Percentiles rank a stretch among this genome's conserved stretches.
These are phyloP conservation scores for Heliamphora exappendiculata DNA, from an alignment of 148 eudicot species.

Conservation along the genomic window DNA sequence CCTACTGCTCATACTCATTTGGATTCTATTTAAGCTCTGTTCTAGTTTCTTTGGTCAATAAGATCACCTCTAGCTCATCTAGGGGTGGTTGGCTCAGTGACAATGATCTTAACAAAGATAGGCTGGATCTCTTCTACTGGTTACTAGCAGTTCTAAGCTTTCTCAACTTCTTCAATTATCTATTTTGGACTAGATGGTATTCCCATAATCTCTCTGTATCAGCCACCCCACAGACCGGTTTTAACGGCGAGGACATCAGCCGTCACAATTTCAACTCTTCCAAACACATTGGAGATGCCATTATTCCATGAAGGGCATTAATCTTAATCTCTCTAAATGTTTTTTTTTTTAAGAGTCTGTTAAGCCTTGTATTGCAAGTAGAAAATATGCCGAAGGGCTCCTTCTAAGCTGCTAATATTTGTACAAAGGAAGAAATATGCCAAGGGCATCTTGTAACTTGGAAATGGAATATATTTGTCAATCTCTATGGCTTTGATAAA, in stretches of 20 bases:
- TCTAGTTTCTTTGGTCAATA: constrained; percentile 60
- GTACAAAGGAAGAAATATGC: constrained; percentile 3
- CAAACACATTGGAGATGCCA: constrained; percentile 20
- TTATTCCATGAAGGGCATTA: constrained; percentile 9
- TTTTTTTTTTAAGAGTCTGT: not conserved
- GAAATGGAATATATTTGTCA: not conserved
- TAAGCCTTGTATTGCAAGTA: constrained; percentile 2
- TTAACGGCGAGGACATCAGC: constrained; percentile 8
- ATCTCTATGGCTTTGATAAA: not conserved
- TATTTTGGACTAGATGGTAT: constrained; percentile 76
- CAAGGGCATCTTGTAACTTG: not conserved
- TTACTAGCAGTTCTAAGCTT: constrained; percentile 62
- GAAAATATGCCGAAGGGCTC: not conserved
- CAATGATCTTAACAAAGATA: constrained; percentile 64
- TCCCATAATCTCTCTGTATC: constrained; percentile 28
- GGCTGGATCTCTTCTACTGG: constrained; percentile 86
- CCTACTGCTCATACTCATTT: constrained; percentile 83
- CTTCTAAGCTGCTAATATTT: not conserved
- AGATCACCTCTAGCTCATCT: constrained; percentile 31
- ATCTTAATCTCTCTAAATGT: not conserved
- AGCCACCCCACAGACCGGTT: not conserved
- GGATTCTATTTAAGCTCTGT: constrained; percentile 84
- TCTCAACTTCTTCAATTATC: constrained; percentile 56
- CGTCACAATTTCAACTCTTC: not conserved
- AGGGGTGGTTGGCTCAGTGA: constrained; percentile 68